Conservation (phyloP, 192 early-diverging fungal genomes). For the Backusella australiensis region DNA sequence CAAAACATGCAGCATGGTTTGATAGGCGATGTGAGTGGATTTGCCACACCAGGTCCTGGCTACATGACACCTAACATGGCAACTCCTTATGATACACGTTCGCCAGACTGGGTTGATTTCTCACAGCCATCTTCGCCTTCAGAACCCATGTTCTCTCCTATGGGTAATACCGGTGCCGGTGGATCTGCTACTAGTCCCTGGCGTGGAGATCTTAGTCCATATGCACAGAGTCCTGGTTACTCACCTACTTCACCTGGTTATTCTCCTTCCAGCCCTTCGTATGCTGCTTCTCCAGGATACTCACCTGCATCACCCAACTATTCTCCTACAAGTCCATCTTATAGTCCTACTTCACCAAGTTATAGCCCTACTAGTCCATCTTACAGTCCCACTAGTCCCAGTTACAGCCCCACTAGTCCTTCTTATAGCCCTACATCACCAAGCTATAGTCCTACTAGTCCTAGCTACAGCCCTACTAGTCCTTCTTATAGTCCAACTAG, state of each 20-base stretch:
- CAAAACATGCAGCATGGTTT: conserved; percentile 49
- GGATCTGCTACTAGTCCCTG: conserved; percentile 57
- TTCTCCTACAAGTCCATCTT: conserved; percentile 65
- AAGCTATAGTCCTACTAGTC: conserved; percentile 59
- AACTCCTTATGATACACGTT: conserved; percentile 77
- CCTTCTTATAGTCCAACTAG: conserved; percentile 71
- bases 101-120: conserved; percentile 58
- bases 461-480: conserved; percentile 74
- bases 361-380: conserved; percentile 77
- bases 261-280: conserved; percentile 71
- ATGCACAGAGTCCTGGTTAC: conserved; percentile 56
- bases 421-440: conserved; percentile 67
- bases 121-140: conserved; percentile 67
- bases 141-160: conserved; percentile 83
- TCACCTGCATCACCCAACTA: conserved; percentile 58
- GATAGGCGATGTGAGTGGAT: conserved; percentile 46
- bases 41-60: conserved; percentile 49
- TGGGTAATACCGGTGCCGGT: conserved; percentile 71
- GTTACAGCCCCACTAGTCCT: conserved; percentile 67
- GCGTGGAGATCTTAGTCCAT: conserved; percentile 39
- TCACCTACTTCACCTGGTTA: conserved; percentile 71
- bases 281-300: conserved; percentile 68
- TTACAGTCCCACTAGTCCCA: conserved; percentile 65
- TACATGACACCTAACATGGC: conserved; percentile 58
- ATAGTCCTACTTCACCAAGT: conserved; percentile 65